phyloP scores from a whole-genome alignment of 2,329 filamentous ascomycete genomes.

The Aspergillus japonicus region DNA sequence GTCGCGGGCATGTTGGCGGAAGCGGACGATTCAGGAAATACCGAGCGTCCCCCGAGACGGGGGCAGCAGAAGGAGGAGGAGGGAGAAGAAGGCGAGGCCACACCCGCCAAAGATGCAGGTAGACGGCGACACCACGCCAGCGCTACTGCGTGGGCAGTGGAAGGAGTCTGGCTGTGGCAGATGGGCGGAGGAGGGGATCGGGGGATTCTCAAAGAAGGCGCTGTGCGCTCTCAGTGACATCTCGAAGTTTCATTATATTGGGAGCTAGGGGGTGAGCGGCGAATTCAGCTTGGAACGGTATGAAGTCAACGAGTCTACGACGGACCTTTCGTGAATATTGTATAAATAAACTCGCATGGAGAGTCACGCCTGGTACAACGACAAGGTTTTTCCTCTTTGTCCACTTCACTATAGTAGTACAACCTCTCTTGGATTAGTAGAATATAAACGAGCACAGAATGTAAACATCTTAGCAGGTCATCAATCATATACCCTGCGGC shows the following conservation, averaged over 20 bases:
- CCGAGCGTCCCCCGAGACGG: background rate
- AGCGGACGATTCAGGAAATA: slow-evolving; percentile 54
- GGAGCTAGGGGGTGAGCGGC: background rate
- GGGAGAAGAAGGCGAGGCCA: background rate
- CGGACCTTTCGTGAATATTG: background rate
- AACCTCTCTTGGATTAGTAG: background rate
- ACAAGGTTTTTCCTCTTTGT: background rate
- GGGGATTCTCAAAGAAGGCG: slow-evolving; percentile 38
- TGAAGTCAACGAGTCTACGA: background rate
- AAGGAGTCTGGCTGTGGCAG: slow-evolving; percentile 87
- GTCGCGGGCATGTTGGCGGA: slow-evolving; percentile 76
- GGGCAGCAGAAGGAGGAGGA: slow-evolving; percentile 9
- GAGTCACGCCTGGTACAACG: background rate
- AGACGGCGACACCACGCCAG: slow-evolving; percentile 64
- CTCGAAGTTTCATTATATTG: background rate
- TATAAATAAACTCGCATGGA: too few species aligned
- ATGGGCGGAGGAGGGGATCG: slow-evolving; percentile 59
- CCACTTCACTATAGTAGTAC: background rate
- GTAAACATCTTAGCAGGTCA: background rate
- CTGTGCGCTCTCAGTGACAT: slow-evolving; percentile 28
- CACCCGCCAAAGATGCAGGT: background rate
- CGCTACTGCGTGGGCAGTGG: slow-evolving; percentile 78
- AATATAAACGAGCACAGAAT: background rate
- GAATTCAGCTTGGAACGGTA: background rate
- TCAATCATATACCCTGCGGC: slow-evolving; percentile 1